Evolutionary conservation across 495 filamentous ascomycete species (phyloP).

Genomic region (Penicillium lividum): DNA sequence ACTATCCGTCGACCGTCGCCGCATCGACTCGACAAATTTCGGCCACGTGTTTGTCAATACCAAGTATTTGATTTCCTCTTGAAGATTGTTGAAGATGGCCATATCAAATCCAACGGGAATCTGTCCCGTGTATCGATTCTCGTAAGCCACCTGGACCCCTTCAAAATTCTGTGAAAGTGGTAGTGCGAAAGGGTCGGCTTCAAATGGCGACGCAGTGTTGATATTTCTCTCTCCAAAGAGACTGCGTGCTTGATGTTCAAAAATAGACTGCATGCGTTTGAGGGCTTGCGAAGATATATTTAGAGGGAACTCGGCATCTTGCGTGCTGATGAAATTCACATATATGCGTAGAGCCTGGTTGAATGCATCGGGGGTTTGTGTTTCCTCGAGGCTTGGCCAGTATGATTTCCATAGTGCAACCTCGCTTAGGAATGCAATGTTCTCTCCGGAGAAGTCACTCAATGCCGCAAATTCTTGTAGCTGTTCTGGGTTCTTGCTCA

Average conservation of each 20-base stretch:
- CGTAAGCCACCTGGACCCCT: background rate
- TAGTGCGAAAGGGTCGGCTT: background rate
- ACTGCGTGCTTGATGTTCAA: slow-evolving; percentile 7
- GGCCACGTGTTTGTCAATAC: slow-evolving; percentile 16
- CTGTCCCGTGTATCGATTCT: slow-evolving; percentile 5
- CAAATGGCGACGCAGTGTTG: slow-evolving; percentile 10
- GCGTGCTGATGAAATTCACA: slow-evolving; percentile 11
- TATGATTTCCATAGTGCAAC: slow-evolving; percentile 1
- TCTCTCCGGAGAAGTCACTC: slow-evolving; percentile 15
- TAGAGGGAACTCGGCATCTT: slow-evolving; percentile 13
- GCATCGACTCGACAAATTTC: slow-evolving; percentile 15
- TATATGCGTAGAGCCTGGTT: slow-evolving; percentile 13
- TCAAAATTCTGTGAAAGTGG: background rate
- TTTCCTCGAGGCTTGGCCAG: slow-evolving; percentile 7
- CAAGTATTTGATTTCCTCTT: slow-evolving; percentile 16
- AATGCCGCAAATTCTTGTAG: slow-evolving; percentile 14
- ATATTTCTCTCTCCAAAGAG: slow-evolving; percentile 8
- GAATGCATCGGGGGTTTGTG: slow-evolving; percentile 1
- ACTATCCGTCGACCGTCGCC: slow-evolving; percentile 6
- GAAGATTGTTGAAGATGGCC: slow-evolving; percentile 9
- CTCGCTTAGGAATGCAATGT: slow-evolving; percentile 12
- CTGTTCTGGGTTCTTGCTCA: slow-evolving; percentile 4
- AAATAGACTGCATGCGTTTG: slow-evolving; percentile 9
- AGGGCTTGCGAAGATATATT: slow-evolving; percentile 13
- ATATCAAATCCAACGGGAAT: slow-evolving; percentile 12